Evolutionary conservation across 108 stramenopile species (phyloP).

Genomic region (Discostella pseudostelligera): DNA sequence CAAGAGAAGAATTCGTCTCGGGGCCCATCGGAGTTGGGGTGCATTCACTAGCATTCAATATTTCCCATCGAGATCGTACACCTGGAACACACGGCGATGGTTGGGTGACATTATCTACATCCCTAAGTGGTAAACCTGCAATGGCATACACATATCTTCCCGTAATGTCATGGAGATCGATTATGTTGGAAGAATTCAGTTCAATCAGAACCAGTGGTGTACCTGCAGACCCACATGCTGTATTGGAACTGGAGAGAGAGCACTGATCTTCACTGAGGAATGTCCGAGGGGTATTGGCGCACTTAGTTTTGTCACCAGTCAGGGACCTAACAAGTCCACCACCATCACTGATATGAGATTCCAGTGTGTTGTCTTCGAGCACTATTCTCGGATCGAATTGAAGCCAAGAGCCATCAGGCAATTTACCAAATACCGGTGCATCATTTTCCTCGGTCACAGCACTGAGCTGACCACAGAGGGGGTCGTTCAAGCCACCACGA

Average conservation of each 20-base stretch:
- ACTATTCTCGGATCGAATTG: slow-evolving; percentile 32
- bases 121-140: slow-evolving; percentile 22
- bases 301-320: slow-evolving; percentile 28
- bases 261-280: slow-evolving; percentile 50
- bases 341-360: slow-evolving; percentile 24
- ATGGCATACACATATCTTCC: slow-evolving; percentile 42
- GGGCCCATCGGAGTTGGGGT: slow-evolving; percentile 21
- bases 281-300: slow-evolving; percentile 46
- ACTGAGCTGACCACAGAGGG: slow-evolving; percentile 31
- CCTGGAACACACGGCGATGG: slow-evolving; percentile 39
- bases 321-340: slow-evolving; percentile 28
- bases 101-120: slow-evolving; percentile 14
- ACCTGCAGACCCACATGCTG: slow-evolving; percentile 27
- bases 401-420: slow-evolving; percentile 38
- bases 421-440: slow-evolving; percentile 30
- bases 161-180: slow-evolving; percentile 22
- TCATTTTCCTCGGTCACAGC: slow-evolving; percentile 40
- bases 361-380: slow-evolving; percentile 24
- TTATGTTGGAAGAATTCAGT: slow-evolving; percentile 26
- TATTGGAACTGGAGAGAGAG: slow-evolving; percentile 20
- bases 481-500: slow-evolving; percentile 27
- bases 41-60: slow-evolving; percentile 31
- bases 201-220: slow-evolving; percentile 23
- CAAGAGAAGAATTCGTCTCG: slow-evolving; percentile 32
- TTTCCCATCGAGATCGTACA: slow-evolving; percentile 44